phyloP scores from a whole-genome alignment of 1,139 yeast genomes.

The Hanseniaspora sp. region DNA sequence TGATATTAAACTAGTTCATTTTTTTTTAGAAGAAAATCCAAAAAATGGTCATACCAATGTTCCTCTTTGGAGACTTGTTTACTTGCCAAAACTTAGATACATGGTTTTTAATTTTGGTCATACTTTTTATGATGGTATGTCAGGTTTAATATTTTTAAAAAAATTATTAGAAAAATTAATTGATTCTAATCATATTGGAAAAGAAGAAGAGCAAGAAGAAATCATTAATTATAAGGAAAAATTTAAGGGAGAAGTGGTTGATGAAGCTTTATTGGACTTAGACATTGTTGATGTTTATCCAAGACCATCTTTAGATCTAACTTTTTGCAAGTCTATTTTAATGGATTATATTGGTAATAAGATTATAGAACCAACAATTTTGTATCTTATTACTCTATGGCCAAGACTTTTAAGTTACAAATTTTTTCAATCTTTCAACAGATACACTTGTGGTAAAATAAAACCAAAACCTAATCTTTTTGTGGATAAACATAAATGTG shows the following conservation, averaged over 20 bases:
- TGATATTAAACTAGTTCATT: not conserved
- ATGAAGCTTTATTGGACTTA: not conserved
- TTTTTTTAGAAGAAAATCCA: constrained; percentile 1
- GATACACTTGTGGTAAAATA: not conserved
- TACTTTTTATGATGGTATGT: constrained; percentile 14
- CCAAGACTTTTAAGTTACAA: not conserved
- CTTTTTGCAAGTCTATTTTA: not conserved
- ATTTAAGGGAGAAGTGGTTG: not conserved
- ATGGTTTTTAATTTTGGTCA: constrained; percentile 14
- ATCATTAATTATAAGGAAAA: not conserved
- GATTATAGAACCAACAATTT: not conserved
- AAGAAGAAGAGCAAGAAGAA: not conserved
- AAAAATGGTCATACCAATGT: not conserved
- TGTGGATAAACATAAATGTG: not conserved
- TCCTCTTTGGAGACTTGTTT: constrained; percentile 14
- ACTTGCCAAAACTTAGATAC: constrained; percentile 8
- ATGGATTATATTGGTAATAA: not conserved
- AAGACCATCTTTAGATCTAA: not conserved
- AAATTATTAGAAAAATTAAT: not conserved
- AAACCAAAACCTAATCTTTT: not conserved
- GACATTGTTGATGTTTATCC: constrained; percentile 11
- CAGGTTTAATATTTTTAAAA: constrained; percentile 4
- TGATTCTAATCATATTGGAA: not conserved
- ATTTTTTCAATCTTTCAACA: not conserved
- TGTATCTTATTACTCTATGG: not conserved